These are phyloP conservation scores for Cryomyces minteri DNA, from an alignment of 495 filamentous ascomycete species.

Conservation along the genomic window DNA sequence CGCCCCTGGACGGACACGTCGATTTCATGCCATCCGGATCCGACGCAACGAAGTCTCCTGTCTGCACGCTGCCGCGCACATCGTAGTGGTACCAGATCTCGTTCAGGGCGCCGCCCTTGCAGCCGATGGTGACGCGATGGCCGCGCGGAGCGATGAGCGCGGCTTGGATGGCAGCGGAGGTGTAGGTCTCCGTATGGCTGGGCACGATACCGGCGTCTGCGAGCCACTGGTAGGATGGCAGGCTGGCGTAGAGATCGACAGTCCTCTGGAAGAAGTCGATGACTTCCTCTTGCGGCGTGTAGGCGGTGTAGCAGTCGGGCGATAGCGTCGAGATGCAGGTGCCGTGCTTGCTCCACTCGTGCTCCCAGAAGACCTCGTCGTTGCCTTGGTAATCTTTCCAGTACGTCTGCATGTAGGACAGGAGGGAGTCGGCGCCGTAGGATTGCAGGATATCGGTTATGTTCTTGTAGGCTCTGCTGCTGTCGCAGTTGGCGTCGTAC, in stretches of 20 bases:
- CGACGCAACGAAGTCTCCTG: constrained; percentile 51
- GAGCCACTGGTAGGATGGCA: constrained; percentile 37
- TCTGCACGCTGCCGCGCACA: constrained; percentile 57
- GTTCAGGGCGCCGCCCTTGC: constrained; percentile 39
- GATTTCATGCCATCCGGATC: constrained; percentile 42
- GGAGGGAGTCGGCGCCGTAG: constrained; percentile 38
- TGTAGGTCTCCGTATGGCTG: constrained; percentile 40
- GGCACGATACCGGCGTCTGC: constrained; percentile 45
- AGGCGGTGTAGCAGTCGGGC: constrained; percentile 51
- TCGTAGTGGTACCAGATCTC: constrained; percentile 81
- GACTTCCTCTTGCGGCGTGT: constrained; percentile 37
- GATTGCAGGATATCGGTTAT: constrained; percentile 48
- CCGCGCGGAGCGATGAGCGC: constrained; percentile 40
- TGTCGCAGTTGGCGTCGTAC: constrained; percentile 56
- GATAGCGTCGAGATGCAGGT: constrained; percentile 55
- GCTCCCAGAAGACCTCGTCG: constrained; percentile 57
- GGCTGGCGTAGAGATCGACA: constrained; percentile 39
- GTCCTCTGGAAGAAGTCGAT: constrained; percentile 44
- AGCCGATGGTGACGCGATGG: constrained; percentile 49
- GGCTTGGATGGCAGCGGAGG: constrained; percentile 37
- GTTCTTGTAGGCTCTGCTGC: constrained; percentile 46
- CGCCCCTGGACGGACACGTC: constrained; percentile 38
- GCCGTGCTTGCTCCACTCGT: constrained; percentile 80
- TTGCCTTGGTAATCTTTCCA: constrained; percentile 54
- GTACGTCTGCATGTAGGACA: constrained; percentile 59